A percentile compares a stretch with the other conserved stretches of the same genome.
phyloP scores from a whole-genome alignment of 2,329 filamentous ascomycete species.

The Paecilomyces sp. region DNA sequence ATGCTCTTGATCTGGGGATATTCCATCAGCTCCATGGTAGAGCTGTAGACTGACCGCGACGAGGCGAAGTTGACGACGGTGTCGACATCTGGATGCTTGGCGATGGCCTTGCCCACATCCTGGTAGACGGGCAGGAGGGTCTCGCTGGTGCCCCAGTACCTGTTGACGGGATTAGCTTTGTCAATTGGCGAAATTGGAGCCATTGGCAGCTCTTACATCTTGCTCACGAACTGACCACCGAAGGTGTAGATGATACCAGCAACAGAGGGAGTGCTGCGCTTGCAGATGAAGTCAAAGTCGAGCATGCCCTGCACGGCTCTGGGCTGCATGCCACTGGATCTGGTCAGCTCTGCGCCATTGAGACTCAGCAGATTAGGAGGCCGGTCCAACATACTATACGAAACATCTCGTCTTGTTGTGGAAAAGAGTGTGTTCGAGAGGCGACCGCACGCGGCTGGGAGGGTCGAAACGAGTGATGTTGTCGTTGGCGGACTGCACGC shows the following conservation, averaged over 20 bases:
- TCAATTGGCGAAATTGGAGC: background rate
- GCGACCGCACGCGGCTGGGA: conserved; percentile 86
- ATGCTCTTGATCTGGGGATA: conserved; percentile 96
- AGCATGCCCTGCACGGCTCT: conserved; percentile 88
- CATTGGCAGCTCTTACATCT: conserved; percentile 59
- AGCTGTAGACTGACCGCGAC: conserved; percentile 96
- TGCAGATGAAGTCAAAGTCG: conserved; percentile 99
- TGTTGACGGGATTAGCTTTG: conserved; percentile 16
- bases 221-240: conserved; percentile 99
- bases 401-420: conserved; percentile 99
- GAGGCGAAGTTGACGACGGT: conserved; percentile 99
- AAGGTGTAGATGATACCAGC: conserved; percentile 99
- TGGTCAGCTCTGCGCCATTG: conserved; percentile 16
- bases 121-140: conserved; percentile 98
- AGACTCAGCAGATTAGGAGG: conserved; percentile 3
- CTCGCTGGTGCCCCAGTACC: conserved; percentile 99
- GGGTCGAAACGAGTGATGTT: conserved; percentile 96
- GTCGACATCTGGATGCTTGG: conserved; percentile 95
- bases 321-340: conserved; percentile 76
- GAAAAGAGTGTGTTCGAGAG: conserved; percentile 86
- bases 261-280: conserved; percentile 90
- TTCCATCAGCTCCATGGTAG: conserved; percentile 97
- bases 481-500: conserved; percentile 76
- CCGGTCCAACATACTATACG: conserved; percentile 63
- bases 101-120: conserved; percentile 81